Evolutionary conservation across 2,329 filamentous ascomycete species (phyloP), one percentile per base, ranked within the genome.

Genomic region (Dactylellina haptotyla): DNA sequence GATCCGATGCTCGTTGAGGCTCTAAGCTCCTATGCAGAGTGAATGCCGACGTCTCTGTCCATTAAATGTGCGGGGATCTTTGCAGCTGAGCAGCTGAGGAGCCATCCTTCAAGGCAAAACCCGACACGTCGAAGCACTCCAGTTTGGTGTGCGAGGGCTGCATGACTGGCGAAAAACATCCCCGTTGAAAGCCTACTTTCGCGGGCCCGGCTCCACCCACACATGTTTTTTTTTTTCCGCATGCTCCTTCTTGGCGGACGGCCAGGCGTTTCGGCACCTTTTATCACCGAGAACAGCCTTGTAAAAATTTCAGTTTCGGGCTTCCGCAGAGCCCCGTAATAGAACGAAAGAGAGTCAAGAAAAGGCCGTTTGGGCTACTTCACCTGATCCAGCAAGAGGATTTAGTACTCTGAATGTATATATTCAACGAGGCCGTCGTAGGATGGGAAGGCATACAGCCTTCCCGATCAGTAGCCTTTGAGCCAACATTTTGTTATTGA

Each of bases 231-330:
- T n/a, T n/a, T n/a, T n/a, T n/a, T 53, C n/a, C 45, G 34, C 57
- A 39, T 45, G 57, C 59, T 39, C 37, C 32, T 32, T 53, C 64
- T 66, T 73, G 61, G 69, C 69, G 39, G 41, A 56, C 18, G 45
- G 48, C 25, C 53, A 73, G 69, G 69, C 69, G 61, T 66, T 61
- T 73, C 69, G 69, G 69, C 61, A 61, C 54, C 61, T 54, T 65
- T 66, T 54, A 41, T 41, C 54, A 32, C 69, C 69, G 69, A 73
- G 54, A 37, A 46, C 25, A 51, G 67, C 59, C 53, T 72, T 72
- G 43, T 51, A 56, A 45, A 43, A 59, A 71, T 50, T 57, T 32
- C 46, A 30, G 20, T 25, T 34, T 58, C 28, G 25, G 67, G 50
- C 28, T 72, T 26, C 66, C 66, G 53, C 66, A 64, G 59, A 64